phyloP scores from a whole-genome alignment of 768 basidiomycete genomes.

The Podaxis sp. region DNA sequence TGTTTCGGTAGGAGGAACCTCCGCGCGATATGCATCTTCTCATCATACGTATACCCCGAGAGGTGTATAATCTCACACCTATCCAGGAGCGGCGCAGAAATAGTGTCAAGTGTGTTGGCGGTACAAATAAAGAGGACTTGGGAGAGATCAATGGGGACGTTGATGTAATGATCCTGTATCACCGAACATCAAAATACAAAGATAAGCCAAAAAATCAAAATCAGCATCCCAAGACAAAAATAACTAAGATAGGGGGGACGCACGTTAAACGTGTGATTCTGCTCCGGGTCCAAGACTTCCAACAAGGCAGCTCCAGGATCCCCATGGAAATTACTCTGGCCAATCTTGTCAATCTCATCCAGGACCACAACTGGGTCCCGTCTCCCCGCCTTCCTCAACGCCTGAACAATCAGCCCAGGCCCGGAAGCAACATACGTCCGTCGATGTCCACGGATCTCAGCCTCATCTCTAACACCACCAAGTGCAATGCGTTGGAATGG shows the following conservation, averaged over 20 bases:
- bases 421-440: conserved; percentile 92
- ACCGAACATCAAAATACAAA: neutral
- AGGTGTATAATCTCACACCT: conserved; percentile 86
- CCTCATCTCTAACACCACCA: conserved; percentile 92
- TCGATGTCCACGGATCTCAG: conserved; percentile 48
- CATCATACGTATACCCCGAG: conserved; percentile 78
- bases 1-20: conserved; percentile 90
- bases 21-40: conserved; percentile 87
- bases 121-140: conserved; percentile 93
- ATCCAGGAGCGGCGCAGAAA: conserved; percentile 82
- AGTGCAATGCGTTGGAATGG: conserved; percentile 92
- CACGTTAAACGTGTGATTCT: conserved; percentile 73
- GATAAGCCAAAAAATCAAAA: neutral
- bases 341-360: conserved; percentile 93
- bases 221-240: too few species aligned
- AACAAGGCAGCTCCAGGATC: conserved; percentile 88
- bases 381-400: conserved; percentile 78
- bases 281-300: conserved; percentile 93
- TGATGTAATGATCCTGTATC: conserved; percentile 80
- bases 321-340: conserved; percentile 84
- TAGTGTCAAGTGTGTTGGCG: conserved; percentile 85
- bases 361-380: conserved; percentile 78
- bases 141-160: conserved; percentile 82
- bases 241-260: neutral
- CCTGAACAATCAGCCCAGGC: conserved; percentile 82